Conservation (phyloP, 257 asterid species). For the Primulina eburnea region DNA sequence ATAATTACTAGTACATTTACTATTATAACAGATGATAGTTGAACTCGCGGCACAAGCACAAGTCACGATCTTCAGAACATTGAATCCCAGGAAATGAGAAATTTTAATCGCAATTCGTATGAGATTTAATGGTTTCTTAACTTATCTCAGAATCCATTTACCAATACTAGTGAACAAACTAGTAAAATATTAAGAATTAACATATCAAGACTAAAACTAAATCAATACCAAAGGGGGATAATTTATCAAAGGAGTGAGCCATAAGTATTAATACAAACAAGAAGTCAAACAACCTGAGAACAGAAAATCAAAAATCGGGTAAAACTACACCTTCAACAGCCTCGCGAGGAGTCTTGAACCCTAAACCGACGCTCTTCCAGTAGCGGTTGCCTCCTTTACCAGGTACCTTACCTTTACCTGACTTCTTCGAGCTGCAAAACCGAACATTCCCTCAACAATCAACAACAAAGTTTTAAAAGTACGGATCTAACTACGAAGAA, state of each 20-base stretch:
- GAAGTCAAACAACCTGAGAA: not conserved
- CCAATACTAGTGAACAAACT: too few relatives aligned
- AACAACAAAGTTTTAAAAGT: not conserved
- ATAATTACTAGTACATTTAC: not conserved
- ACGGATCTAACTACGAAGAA: not conserved
- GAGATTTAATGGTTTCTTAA: not conserved
- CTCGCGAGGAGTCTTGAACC: slow-evolving; percentile 69
- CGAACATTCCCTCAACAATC: not conserved
- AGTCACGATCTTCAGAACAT: too few relatives aligned
- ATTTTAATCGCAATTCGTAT: not conserved
- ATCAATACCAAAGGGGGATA: too few relatives aligned
- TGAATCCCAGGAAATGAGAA: not conserved
- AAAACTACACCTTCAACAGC: slow-evolving; percentile 47
- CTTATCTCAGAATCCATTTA: not conserved
- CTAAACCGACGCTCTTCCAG: slow-evolving; percentile 53
- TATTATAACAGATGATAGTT: not conserved
- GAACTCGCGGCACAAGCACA: not conserved
- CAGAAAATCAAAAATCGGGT: not conserved
- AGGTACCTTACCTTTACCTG: slow-evolving; percentile 57
- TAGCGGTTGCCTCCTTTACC: slow-evolving; percentile 69
- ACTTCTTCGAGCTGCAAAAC: slow-evolving; percentile 52
- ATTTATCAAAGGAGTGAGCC: too few relatives aligned
- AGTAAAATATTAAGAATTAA: too few relatives aligned
- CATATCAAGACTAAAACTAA: too few relatives aligned
- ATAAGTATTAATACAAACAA: not conserved